Conservation (phyloP, 2,329 filamentous ascomycete species). For the Colletotrichum magnum region DNA sequence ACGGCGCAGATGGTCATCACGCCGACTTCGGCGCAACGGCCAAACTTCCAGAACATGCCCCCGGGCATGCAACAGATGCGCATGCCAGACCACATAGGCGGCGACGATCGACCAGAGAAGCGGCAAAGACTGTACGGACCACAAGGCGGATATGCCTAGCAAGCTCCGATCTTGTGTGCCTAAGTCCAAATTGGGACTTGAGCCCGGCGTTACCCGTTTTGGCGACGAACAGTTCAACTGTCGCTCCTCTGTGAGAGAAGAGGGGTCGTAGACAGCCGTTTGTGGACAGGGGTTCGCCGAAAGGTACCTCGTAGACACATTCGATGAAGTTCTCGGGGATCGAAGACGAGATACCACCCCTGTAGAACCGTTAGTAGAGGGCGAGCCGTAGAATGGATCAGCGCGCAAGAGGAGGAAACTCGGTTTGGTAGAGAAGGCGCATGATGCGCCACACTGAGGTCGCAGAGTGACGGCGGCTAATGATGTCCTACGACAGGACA, state of each 20-base stretch:
- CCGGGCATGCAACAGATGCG: constrained; percentile 50
- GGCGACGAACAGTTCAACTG: neutral
- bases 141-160: constrained; percentile 56
- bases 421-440: neutral
- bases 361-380: neutral
- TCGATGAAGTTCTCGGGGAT: neutral
- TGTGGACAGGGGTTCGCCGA: too few species aligned
- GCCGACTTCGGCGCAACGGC: constrained; percentile 45
- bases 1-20: constrained; percentile 56
- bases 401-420: neutral
- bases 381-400: neutral
- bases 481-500: constrained; percentile 35
- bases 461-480: constrained; percentile 27
- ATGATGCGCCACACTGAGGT: constrained; percentile 3
- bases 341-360: neutral
- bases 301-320: neutral
- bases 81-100: constrained; percentile 50
- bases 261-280: too few species aligned
- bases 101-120: constrained; percentile 64
- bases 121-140: constrained; percentile 65
- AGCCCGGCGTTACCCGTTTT: neutral
- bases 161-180: neutral
- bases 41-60: constrained; percentile 56
- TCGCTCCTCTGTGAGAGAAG: too few species aligned
- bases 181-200: neutral